Base-by-base conservation (phyloP, 495 filamentous ascomycete species). In the Aspergillus olivimuriae region DNA sequence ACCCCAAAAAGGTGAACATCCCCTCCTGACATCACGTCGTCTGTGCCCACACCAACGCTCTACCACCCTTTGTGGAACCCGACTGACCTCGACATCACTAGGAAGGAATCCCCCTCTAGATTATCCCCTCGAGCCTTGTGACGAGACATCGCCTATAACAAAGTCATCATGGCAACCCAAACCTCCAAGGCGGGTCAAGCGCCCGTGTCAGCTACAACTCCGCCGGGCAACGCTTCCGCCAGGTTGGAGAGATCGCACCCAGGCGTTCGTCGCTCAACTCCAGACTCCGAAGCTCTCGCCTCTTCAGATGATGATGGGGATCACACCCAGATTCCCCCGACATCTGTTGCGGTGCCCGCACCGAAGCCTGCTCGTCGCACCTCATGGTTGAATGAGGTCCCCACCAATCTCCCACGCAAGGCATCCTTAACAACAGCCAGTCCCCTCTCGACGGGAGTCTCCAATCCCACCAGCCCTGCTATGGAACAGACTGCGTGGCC, bases 301-400 rank as follows among this genome's bases (percentile, higher is more conserved):
- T 95, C 89, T 47, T 95, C 90, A 2, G 90, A 96, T 56, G 90
- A 96, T 54, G 90, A 96, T 58, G 75, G 68, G 24, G 89, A 75
- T 22, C 73, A 77, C 48, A 48, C 52, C 12, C 53, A 61, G 8
- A 56, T 62, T 7, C 43, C 60, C 4, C 59, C 67, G 2, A 58
- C 58, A 16, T 53, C 65, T 24, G 58, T 64, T 16, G 62, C 55
- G 34, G 60, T 61, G 1, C 60, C 61, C 21, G 49, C 56, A 7
- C 53, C 70, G 0, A 72, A 69, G 44, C 66, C 73, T 34, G 58
- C 52, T 19, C 66, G 75, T 17, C 71, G 75, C 30, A 66, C 73
- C 7, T 79, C 75, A 10, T 79, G 75, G 75, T 61, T 78, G 7
- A 74, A 72, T 37, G 75, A 78, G 44, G 59, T 72, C 7, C 73